phyloP scores from a whole-genome alignment of 768 basidiomycete genomes.

The Chalciporus pseudorubinellus region DNA sequence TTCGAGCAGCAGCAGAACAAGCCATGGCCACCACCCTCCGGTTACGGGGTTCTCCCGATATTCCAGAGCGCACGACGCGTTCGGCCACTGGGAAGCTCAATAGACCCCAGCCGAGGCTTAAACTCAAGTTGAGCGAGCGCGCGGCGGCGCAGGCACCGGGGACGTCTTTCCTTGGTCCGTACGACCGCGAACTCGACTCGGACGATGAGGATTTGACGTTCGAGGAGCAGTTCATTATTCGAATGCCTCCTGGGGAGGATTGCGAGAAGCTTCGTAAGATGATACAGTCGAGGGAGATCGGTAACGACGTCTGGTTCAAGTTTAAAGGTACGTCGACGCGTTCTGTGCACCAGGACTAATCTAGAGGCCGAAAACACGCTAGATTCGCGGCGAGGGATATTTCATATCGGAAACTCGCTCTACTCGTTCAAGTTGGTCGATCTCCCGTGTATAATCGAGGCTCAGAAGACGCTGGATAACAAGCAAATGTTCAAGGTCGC shows the following conservation, averaged over 20 bases:
- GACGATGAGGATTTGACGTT: conserved; percentile 94
- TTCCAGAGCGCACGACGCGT: conserved; percentile 54
- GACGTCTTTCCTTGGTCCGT: conserved; percentile 85
- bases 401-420: conserved; percentile 76
- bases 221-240: conserved; percentile 94
- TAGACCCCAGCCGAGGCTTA: conserved; percentile 68
- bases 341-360: not conserved
- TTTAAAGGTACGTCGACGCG: conserved; percentile 70
- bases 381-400: conserved; percentile 91
- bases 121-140: conserved; percentile 84
- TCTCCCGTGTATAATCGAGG: conserved; percentile 89
- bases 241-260: conserved; percentile 85
- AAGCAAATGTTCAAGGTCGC: conserved; percentile 99
- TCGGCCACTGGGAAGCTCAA: conserved; percentile 49
- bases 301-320: conserved; percentile 93
- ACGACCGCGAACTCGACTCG: conserved; percentile 92
- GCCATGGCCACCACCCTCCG: conserved; percentile 37
- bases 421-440: conserved; percentile 96
- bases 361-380: conserved; percentile 14
- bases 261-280: conserved; percentile 78
- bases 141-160: conserved; percentile 78
- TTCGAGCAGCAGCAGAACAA: conserved; percentile 33
- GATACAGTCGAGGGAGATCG: conserved; percentile 72
- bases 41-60: conserved; percentile 28
- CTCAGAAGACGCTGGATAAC: conserved; percentile 93